Evolutionary conservation across 257 asterid species (phyloP).

Genomic region (Solanum verrucosum): DNA sequence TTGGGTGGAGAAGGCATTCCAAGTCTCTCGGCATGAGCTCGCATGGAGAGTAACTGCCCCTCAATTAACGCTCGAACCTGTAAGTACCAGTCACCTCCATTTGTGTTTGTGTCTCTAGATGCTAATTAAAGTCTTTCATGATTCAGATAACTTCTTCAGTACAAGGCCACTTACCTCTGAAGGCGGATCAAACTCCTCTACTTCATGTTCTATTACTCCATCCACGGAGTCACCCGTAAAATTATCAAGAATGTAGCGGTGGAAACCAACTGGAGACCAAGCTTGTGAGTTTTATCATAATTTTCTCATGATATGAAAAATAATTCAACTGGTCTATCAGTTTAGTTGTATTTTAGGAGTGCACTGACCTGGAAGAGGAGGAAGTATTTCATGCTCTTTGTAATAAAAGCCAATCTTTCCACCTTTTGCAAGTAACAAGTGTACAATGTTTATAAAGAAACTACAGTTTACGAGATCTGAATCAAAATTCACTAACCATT

Average conservation of each 20-base stretch:
- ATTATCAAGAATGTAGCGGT: constrained; percentile 56
- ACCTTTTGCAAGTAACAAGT: constrained; percentile 26
- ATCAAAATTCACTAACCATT: constrained; percentile 40
- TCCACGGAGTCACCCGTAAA: constrained; percentile 46
- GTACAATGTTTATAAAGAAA: not conserved
- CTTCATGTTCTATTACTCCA: constrained; percentile 50
- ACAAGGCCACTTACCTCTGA: constrained; percentile 51
- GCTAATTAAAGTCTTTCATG: not conserved
- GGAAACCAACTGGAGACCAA: constrained; percentile 59
- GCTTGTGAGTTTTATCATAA: not conserved
- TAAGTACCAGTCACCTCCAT: not conserved
- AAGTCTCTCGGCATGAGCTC: constrained; percentile 83
- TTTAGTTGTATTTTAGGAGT: not conserved
- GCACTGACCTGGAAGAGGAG: constrained; percentile 80
- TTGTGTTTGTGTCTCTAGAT: not conserved
- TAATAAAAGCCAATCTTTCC: constrained; percentile 93
- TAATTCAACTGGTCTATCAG: not conserved
- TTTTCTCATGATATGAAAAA: not conserved
- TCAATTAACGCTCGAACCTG: constrained; percentile 87
- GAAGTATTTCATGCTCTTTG: constrained; percentile 83
- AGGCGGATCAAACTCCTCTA: constrained; percentile 57
- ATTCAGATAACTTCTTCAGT: not conserved
- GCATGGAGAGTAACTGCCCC: constrained; percentile 86
- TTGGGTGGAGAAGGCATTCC: constrained; percentile 95
- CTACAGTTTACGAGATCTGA: not conserved